phyloP scores from a whole-genome alignment of 129 eudicot species.

The Pittosporum tobira region DNA sequence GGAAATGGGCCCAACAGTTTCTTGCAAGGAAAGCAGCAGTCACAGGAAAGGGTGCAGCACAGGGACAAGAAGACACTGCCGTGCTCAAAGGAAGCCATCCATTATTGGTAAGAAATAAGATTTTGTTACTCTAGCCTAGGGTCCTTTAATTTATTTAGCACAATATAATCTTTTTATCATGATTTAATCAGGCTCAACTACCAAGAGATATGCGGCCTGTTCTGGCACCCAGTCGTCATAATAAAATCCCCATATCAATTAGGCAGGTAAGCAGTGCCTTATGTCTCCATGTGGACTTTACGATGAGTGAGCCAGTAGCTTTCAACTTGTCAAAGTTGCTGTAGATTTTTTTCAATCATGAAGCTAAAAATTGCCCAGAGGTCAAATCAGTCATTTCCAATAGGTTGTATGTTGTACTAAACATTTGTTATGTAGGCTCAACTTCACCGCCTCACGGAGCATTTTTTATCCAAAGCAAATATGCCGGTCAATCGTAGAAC shows the following conservation, averaged over 20 bases:
- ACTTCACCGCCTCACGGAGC: constrained; percentile 83
- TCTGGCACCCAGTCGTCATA: constrained; percentile 72
- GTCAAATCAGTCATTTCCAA: neutral
- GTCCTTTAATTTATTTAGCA: constrained; percentile 2
- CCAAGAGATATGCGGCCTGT: constrained; percentile 79
- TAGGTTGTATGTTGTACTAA: constrained; percentile 8
- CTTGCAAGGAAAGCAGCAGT: constrained; percentile 78
- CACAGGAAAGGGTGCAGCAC: constrained; percentile 34
- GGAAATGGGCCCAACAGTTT: constrained; percentile 87
- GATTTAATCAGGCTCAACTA: constrained; percentile 62
- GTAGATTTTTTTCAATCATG: neutral
- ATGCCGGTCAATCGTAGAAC: constrained; percentile 42
- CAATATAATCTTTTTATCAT: neutral
- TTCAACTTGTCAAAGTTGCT: constrained; percentile 1
- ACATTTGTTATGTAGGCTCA: constrained; percentile 52
- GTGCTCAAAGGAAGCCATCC: constrained; percentile 70
- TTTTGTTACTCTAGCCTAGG: constrained; percentile 12
- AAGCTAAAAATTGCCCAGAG: neutral
- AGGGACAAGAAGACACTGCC: constrained; percentile 45
- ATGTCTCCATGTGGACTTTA: constrained; percentile 8
- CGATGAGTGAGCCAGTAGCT: neutral
- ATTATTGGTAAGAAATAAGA: constrained; percentile 50
- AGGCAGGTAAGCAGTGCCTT: constrained; percentile 61
- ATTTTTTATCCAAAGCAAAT: constrained; percentile 71
- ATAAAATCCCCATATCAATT: constrained; percentile 61